Evolutionary conservation across 2,329 filamentous ascomycete species (phyloP), one percentile per base, ranked within the genome.

Genomic region (Malbranchea zuffiana): DNA sequence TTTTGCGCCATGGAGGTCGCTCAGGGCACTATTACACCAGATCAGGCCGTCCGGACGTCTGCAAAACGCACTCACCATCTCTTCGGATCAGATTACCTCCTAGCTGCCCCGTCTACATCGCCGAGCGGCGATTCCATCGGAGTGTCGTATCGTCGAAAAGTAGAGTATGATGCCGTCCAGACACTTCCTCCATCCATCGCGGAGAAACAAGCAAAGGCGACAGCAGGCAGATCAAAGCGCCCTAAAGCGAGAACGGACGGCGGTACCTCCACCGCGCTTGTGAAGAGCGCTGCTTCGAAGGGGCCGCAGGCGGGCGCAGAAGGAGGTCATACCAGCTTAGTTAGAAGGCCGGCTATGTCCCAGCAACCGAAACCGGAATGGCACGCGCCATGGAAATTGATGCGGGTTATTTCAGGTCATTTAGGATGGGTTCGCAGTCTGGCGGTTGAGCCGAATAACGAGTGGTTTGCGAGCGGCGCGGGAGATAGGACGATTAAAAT

Each of bases 401-500:
- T 94, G 81, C 77, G 90, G 43, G 92, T 98, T 44, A 94, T 98
- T 47, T 94, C 86, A 1, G 90, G 92, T 11, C 90, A 96, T 57
- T 62, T 98, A 50, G 90, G 90, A 17, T 98, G 90, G 90, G 90
- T 98, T 45, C 73, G 87, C 43, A 75, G 75, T 48, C 65, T 95
- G 51, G 84, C 88, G 1, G 84, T 96, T 32, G 92, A 98, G 61
- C 92, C 92, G 1, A 83, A 84, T 52, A 98, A 98, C 61, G 76
- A 94, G 59, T 98, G 87, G 85, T 98, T 98, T 59, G 90, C 86
- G 13, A 92, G 83, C 50, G 90, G 90, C 44, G 86, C 88, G 5
- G 92, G 88, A 38, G 90, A 98, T 58, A 72, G 92, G 35, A 96
- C 88, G 1, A 95, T 98, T 64, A 98, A 98, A 67, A 92, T 98